Evolutionary conservation across 129 eudicot genomes (phyloP).

Genomic region (Flaveria robusta): DNA sequence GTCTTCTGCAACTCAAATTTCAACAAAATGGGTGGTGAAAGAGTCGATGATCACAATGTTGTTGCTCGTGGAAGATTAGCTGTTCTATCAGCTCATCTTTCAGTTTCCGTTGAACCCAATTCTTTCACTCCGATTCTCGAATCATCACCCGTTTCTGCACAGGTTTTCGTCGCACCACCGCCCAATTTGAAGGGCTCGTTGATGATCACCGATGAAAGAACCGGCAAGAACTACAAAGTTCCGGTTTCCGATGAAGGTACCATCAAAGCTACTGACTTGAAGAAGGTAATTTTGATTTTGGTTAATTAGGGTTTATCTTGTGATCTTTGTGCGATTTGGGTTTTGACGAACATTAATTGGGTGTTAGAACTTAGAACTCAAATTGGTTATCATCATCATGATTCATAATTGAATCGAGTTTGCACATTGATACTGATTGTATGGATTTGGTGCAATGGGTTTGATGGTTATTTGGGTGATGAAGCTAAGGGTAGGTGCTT

Average conservation of each 20-base stretch:
- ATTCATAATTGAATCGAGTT: too few species aligned
- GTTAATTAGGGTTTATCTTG: conserved; percentile 6
- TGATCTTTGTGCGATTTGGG: conserved; percentile 10
- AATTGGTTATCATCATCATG: neutral
- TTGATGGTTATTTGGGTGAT: neutral
- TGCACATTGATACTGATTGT: neutral
- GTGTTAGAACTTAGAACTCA: neutral
- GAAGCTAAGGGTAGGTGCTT: conserved; percentile 9
- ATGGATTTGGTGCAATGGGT: neutral
- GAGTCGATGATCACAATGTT: conserved; percentile 23
- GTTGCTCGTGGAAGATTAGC: conserved; percentile 72
- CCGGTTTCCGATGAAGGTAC: conserved; percentile 79
- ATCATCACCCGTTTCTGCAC: conserved; percentile 52
- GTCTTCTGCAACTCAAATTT: neutral
- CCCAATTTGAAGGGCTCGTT: conserved; percentile 61
- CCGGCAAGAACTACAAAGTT: conserved; percentile 69
- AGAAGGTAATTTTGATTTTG: conserved; percentile 52
- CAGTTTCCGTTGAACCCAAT: conserved; percentile 43
- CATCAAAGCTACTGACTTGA: conserved; percentile 81
- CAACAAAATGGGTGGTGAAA: conserved; percentile 31
- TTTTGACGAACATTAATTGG: neutral
- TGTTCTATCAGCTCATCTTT: conserved; percentile 73
- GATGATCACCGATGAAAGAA: conserved; percentile 67
- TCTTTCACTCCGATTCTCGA: conserved; percentile 37
- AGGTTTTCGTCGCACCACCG: conserved; percentile 59